Evolutionary conservation across 23 red algal genomes (phyloP), one percentile per base, ranked within the genome.

Genomic region (Cyanidium caldarium): DNA sequence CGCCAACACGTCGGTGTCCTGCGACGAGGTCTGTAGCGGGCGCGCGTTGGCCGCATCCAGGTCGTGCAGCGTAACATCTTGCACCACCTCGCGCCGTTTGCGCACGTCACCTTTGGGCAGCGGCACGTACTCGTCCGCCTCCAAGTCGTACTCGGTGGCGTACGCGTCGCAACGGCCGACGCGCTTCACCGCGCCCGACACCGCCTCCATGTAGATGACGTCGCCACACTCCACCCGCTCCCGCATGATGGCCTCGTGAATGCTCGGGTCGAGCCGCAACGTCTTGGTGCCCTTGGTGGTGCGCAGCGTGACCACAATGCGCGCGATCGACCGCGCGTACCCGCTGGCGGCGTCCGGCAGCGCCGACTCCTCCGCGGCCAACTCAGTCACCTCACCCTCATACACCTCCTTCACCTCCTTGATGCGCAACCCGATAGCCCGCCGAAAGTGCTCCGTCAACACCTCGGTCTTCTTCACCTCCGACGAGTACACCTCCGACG

Each of bases 391-490:
- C 65, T 98, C 92, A 16, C 90, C 90, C 45, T 98, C 92, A 77
- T 81, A 98, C 7, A 98, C 92, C 76, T 98, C 92, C 70, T 98
- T 98, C 34, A 84, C 82, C 57, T 98, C 92, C 57, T 98, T 98
- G 39, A 98, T 86, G 44, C 92, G 70, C 58, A 98, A 44, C 29
- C 92, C 92, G 40, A 98, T 98, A 2, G 92, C 92, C 40, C 92
- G 75, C 43, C 92, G 58, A 68, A 98, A 98, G 67, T 85, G 77
- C 57, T 88, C 84, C 80, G 82, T 98, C 19, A 98, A 71, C 3
- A 98, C 82, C 56, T 98, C 92, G 23, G 92, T 88, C 68, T 98
- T 98, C 42, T 98, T 98, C 38, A 98, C 92, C 69, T 98, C 92
- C 10, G 80, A 75, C 2, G 84, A 88, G 70, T 98, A 98, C 0